A percentile compares a stretch with the other conserved stretches of the same genome.
phyloP scores from a whole-genome alignment of 441 rosid genomes.

The Kokia cookei region DNA sequence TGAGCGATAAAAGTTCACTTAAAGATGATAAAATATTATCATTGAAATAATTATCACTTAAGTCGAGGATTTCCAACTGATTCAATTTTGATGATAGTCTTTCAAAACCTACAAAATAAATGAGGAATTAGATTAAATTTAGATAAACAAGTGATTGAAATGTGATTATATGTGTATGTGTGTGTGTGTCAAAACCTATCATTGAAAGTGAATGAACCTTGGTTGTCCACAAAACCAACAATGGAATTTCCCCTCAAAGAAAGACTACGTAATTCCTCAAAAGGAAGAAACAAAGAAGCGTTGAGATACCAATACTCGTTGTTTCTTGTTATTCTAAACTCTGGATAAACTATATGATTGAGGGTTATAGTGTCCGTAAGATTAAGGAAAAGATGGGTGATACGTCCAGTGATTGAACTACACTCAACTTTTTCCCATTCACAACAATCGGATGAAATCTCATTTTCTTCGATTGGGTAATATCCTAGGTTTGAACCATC shows the following conservation, averaged over 20 bases:
- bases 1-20: background rate
- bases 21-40: background rate
- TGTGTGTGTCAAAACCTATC: no score
- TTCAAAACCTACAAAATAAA: background rate
- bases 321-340: fast-evolving
- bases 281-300: background rate
- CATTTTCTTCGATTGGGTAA: background rate
- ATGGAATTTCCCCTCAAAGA: background rate
- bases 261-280: background rate
- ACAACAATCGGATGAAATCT: background rate
- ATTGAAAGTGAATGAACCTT: background rate
- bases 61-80: background rate
- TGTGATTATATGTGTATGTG: no score
- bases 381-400: background rate
- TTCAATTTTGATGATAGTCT: background rate
- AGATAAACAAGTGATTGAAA: no score
- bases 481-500: background rate
- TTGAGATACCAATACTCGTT: background rate
- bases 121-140: background rate
- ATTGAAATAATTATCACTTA: background rate
- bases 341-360: fast-evolving
- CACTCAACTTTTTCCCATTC: background rate
- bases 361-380: fast-evolving
- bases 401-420: background rate
- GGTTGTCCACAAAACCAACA: background rate